phyloP scores from a whole-genome alignment of 176 grass and related monocot species.

The Cenchrus americanus region DNA sequence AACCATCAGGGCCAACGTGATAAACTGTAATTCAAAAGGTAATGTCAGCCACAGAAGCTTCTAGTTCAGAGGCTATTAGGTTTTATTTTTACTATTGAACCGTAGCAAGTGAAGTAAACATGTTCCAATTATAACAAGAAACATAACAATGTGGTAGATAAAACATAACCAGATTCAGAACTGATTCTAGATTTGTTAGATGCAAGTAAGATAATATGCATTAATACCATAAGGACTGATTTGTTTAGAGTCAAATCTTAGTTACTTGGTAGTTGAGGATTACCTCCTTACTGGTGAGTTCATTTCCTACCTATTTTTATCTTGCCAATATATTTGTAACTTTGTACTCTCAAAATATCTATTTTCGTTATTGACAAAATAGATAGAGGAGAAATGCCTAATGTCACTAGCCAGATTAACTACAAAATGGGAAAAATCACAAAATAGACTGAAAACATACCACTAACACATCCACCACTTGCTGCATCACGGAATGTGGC shows the following conservation, averaged over 20 bases:
- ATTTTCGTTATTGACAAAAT: background rate
- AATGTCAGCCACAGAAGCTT: background rate
- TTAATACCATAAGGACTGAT: background rate
- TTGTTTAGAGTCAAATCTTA: no score
- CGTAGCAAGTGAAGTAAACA: background rate
- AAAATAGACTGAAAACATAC: constrained; percentile 51
- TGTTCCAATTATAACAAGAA: background rate
- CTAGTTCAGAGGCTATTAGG: background rate
- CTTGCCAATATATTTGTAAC: background rate
- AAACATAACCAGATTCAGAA: background rate
- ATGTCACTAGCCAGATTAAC: background rate
- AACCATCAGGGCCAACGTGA: constrained; percentile 79
- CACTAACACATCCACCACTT: constrained; percentile 89
- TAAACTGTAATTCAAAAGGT: constrained; percentile 62
- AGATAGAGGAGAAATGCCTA: background rate
- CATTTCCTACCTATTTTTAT: no score
- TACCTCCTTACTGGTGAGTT: no score
- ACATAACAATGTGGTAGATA: constrained; percentile 14
- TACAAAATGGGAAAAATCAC: constrained; percentile 6
- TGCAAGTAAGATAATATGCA: background rate
- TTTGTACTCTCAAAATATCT: background rate
- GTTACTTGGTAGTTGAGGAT: no score
- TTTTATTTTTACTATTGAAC: background rate
- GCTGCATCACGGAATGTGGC: constrained; percentile 92
- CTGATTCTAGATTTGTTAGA: background rate